Percentiles rank a stretch among this genome's conserved stretches.
phyloP scores from a whole-genome alignment of 805 yeast genomes.

The Kodamaea laetipori region DNA sequence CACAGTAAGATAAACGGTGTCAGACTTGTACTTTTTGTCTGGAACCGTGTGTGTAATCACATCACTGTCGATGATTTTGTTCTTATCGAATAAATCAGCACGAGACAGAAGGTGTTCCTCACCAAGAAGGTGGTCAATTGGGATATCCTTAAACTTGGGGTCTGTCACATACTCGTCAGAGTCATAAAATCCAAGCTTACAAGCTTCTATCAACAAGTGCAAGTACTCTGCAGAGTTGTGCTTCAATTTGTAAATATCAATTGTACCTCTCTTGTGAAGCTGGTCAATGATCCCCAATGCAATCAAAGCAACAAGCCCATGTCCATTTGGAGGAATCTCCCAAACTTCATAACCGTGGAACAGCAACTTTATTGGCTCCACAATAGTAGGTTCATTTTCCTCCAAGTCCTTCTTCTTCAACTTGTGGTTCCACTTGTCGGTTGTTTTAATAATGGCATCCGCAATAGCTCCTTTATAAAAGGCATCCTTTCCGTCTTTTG shows the following conservation, averaged over 20 bases:
- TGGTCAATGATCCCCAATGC: slow-evolving; percentile 67
- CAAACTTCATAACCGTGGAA: slow-evolving; percentile 58
- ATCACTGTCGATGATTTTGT: slow-evolving; percentile 43
- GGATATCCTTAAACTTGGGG: slow-evolving; percentile 43
- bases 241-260: slow-evolving; percentile 43
- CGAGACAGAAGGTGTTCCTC: slow-evolving; percentile 53
- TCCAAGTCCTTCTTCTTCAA: slow-evolving; percentile 57
- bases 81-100: slow-evolving; percentile 46
- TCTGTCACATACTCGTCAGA: slow-evolving; percentile 76
- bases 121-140: slow-evolving; percentile 41
- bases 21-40: slow-evolving; percentile 59
- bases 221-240: slow-evolving; percentile 75
- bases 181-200: slow-evolving; percentile 72
- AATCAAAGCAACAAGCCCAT: slow-evolving; percentile 73
- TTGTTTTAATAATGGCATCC: slow-evolving; percentile 57
- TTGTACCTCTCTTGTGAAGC: slow-evolving; percentile 46
- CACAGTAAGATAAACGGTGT: slow-evolving; percentile 69
- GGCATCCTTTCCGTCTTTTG: slow-evolving; percentile 59
- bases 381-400: slow-evolving; percentile 59
- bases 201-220: slow-evolving; percentile 68
- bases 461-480: slow-evolving; percentile 76
- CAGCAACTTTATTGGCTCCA: slow-evolving; percentile 61
- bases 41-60: slow-evolving; percentile 55
- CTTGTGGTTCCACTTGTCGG: slow-evolving; percentile 56
- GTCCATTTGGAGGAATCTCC: slow-evolving; percentile 87